These are phyloP conservation scores for Fusarium bulbicola DNA, from an alignment of 2,329 filamentous ascomycete species.

Conservation along the genomic window DNA sequence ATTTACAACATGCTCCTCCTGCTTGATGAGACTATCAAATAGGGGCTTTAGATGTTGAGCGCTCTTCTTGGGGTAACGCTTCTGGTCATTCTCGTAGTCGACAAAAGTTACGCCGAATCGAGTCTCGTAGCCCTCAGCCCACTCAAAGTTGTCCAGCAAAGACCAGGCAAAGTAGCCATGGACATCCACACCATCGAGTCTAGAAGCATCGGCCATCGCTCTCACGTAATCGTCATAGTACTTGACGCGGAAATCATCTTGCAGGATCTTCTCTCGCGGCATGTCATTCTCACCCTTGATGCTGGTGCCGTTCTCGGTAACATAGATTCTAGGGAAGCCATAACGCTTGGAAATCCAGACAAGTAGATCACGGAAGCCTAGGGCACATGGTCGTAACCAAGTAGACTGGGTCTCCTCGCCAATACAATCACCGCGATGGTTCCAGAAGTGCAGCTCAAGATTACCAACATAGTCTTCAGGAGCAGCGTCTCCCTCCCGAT, in stretches of 20 bases:
- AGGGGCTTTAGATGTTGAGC: constrained; percentile 75
- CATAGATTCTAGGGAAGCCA: constrained; percentile 79
- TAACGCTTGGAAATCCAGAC: constrained; percentile 83
- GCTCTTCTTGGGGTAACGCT: constrained; percentile 85
- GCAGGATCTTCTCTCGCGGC: constrained; percentile 72
- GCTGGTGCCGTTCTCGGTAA: constrained; percentile 89
- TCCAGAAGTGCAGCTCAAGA: constrained; percentile 75
- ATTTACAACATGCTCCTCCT: constrained; percentile 50
- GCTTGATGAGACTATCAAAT: constrained; percentile 76
- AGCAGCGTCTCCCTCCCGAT: constrained; percentile 69
- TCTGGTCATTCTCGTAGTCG: constrained; percentile 82
- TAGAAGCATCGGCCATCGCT: constrained; percentile 77
- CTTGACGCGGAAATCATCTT: constrained; percentile 82
- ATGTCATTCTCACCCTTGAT: constrained; percentile 85
- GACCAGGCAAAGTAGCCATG: constrained; percentile 87
- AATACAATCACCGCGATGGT: constrained; percentile 77
- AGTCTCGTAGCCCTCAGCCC: constrained; percentile 91
- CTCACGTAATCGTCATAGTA: constrained; percentile 83
- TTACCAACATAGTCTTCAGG: constrained; percentile 78
- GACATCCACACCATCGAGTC: constrained; percentile 79
- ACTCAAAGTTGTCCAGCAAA: constrained; percentile 90
- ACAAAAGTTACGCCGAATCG: constrained; percentile 86
- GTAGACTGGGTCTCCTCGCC: constrained; percentile 83
- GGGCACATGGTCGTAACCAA: constrained; percentile 81
- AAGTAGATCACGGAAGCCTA: constrained; percentile 80